Conservation (phyloP, 2,329 filamentous ascomycete species). For the Paraconiothyrium brasiliense region DNA sequence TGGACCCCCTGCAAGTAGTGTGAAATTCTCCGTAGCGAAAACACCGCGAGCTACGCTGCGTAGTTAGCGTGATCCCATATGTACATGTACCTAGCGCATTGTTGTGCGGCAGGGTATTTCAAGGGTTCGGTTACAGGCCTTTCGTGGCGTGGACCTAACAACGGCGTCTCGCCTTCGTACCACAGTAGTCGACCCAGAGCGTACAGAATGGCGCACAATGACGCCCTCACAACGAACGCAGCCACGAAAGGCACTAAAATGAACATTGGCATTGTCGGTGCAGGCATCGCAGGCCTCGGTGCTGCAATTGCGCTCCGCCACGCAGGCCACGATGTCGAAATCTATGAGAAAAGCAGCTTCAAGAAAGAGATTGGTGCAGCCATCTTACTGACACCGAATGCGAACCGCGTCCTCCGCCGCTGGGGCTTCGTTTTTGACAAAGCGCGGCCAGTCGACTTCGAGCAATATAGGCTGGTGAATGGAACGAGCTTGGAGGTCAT, state of each 20-base stretch:
- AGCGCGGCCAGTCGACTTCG: slow-evolving; percentile 24
- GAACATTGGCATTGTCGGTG: slow-evolving; percentile 30
- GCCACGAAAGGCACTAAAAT: slow-evolving; percentile 16
- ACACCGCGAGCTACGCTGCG: too few relatives aligned
- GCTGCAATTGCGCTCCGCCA: slow-evolving; percentile 31
- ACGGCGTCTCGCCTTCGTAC: neutral
- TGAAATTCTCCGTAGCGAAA: too few relatives aligned
- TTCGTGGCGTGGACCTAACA: too few relatives aligned
- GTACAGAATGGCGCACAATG: neutral
- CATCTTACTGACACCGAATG: slow-evolving; percentile 53
- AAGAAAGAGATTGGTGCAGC: slow-evolving; percentile 56
- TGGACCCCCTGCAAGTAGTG: too few relatives aligned
- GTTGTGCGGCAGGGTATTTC: too few relatives aligned
- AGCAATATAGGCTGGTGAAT: slow-evolving; percentile 19
- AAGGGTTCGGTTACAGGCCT: too few relatives aligned
- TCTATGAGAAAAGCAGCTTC: slow-evolving; percentile 41
- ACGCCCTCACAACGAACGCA: neutral
- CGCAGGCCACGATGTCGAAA: slow-evolving; percentile 31
- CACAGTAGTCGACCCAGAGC: neutral
- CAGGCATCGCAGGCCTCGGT: slow-evolving; percentile 32
- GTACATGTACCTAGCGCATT: too few relatives aligned
- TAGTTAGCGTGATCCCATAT: too few relatives aligned
- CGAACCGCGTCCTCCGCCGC: slow-evolving; percentile 40
- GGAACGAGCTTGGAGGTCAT: slow-evolving; percentile 10
- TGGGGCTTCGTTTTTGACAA: slow-evolving; percentile 48